Base-by-base conservation (phyloP, 2,329 filamentous ascomycete species). In the Penicillium corylophilum region DNA sequence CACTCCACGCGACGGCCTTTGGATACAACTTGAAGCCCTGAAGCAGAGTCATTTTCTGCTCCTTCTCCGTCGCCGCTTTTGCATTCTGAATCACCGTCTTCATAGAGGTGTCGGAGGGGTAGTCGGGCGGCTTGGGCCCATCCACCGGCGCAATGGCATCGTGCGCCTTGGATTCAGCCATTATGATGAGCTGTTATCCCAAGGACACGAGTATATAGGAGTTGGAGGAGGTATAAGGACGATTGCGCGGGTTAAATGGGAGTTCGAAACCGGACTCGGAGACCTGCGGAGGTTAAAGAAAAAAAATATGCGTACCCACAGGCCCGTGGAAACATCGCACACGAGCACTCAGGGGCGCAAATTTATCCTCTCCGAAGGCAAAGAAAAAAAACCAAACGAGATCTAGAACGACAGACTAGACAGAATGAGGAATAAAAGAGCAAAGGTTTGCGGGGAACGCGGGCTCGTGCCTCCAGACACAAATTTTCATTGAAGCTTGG, bases 1-100 rank as follows among this genome's bases (percentile, higher is more conserved):
- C 65, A 62, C 86, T 90, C 89, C 90, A 96, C 20, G 77, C 81
- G 50, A 95, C 86, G 20, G 91, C 91, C 76, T 95, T 93, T 52
- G 90, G 90, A 67, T 96, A 96, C 23, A 94, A 79, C 66, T 79
- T 84, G 70, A 95, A 79, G 56, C 89, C 90, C 75, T 95, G 84
- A 68, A 82, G 66, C 51, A 95, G 76, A 42, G 81, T 87, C 87
- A 90, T 90, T 13, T 76, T 79, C 61, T 84, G 85, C 53, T 77
- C 75, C 60, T 77, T 76, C 20, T 74, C 69, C 4, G 74, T 71
- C 1, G 74, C 74, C 10, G 68, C 62, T 58, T 71, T 74, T 4
- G 74, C 74, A 66, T 73, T 72, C 15, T 67, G 57, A 47, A 75
- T 68, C 45, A 76, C 56, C 40, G 66, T 66, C 28, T 67, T 61